These are phyloP conservation scores for Stromatinia cepivora DNA, from an alignment of 2,329 filamentous ascomycete genomes.

Conservation along the genomic window DNA sequence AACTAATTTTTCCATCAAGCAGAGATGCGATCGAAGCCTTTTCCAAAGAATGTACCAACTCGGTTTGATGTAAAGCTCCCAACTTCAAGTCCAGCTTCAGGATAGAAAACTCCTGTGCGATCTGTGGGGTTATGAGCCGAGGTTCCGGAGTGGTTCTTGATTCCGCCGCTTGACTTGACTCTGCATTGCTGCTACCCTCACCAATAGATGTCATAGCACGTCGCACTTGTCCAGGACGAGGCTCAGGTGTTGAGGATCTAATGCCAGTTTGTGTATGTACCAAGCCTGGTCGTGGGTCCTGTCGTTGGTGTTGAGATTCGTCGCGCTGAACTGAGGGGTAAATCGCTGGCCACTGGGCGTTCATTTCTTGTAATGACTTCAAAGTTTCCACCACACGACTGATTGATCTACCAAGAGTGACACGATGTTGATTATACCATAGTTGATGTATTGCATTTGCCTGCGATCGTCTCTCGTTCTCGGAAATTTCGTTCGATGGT, in stretches of 20 bases:
- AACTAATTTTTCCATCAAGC: slow-evolving; percentile 89
- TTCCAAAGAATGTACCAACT: slow-evolving; percentile 91
- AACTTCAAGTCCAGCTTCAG: slow-evolving; percentile 93
- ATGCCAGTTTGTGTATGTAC: slow-evolving; percentile 61
- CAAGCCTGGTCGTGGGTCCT: slow-evolving; percentile 60
- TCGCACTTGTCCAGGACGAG: slow-evolving; percentile 54
- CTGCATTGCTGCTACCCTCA: slow-evolving; percentile 55
- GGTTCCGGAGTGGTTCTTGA: slow-evolving; percentile 65
- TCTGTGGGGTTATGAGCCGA: slow-evolving; percentile 83
- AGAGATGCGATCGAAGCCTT: slow-evolving; percentile 88
- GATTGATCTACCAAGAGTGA: slow-evolving; percentile 83
- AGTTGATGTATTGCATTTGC: slow-evolving; percentile 88
- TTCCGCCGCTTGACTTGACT: slow-evolving; percentile 73
- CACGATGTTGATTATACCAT: slow-evolving; percentile 91
- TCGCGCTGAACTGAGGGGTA: slow-evolving; percentile 81
- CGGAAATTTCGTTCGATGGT: slow-evolving; percentile 45
- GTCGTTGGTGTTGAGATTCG: slow-evolving; percentile 46
- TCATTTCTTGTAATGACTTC: slow-evolving; percentile 82
- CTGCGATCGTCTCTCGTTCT: slow-evolving; percentile 66
- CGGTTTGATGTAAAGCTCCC: slow-evolving; percentile 79
- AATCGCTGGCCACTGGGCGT: slow-evolving; percentile 87
- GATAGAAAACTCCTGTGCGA: slow-evolving; percentile 93
- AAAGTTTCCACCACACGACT: slow-evolving; percentile 82
- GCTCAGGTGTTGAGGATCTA: slow-evolving; percentile 39
- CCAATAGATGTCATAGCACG: slow-evolving; percentile 73